Evolutionary conservation across 345 rosid species (phyloP).

Genomic region (Eucalyptus regnans): DNA sequence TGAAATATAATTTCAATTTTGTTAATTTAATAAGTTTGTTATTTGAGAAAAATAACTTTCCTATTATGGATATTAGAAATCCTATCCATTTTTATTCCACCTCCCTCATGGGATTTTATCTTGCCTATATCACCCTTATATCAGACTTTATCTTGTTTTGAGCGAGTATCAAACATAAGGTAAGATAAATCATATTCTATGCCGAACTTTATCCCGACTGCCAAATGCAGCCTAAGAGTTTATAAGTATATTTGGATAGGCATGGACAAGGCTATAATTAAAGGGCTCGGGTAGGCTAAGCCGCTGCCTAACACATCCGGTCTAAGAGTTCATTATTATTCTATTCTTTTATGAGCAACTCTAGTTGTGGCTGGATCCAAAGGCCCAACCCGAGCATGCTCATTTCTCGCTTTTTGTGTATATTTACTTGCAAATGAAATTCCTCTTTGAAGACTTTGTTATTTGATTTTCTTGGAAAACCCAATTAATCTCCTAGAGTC

Average conservation of each 20-base stretch:
- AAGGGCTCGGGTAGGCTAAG: not conserved
- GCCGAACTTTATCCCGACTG: too few relatives aligned
- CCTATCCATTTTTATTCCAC: too few relatives aligned
- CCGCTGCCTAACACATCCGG: not conserved
- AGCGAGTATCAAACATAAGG: too few relatives aligned
- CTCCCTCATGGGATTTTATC: too few relatives aligned
- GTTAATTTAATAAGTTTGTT: too few relatives aligned
- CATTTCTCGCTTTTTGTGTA: not conserved
- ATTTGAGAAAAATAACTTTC: too few relatives aligned
- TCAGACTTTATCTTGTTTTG: too few relatives aligned
- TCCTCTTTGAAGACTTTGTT: not conserved
- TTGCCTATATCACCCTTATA: too few relatives aligned
- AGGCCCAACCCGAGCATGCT: not conserved
- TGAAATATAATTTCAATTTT: too few relatives aligned
- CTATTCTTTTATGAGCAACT: not conserved
- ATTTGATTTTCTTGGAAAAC: not conserved
- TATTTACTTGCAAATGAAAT: not conserved
- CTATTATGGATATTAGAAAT: too few relatives aligned
- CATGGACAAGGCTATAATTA: not conserved
- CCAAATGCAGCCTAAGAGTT: not conserved
- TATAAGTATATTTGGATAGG: not conserved
- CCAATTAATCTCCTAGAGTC: not conserved
- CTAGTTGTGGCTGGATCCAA: not conserved
- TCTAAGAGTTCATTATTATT: not conserved
- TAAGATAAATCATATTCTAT: too few relatives aligned